These are phyloP conservation scores for Farysia itapuensis DNA, from an alignment of 1,284 basidiomycete genomes.

Conservation along the genomic window DNA sequence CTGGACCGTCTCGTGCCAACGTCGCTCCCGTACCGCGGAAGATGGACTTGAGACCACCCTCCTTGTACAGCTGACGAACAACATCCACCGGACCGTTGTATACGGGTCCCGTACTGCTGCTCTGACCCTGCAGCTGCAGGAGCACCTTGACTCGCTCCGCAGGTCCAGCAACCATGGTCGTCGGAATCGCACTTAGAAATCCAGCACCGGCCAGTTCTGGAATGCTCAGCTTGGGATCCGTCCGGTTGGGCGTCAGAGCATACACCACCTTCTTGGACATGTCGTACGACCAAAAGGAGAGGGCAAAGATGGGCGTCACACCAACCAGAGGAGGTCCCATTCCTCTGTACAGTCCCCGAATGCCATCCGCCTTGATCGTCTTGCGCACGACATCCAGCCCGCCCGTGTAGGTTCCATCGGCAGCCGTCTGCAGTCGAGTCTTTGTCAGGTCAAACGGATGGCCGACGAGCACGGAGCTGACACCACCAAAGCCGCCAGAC, in stretches of 20 bases:
- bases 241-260: slow-evolving; percentile 67
- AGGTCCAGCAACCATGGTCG: slow-evolving; percentile 87
- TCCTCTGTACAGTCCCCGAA: slow-evolving; percentile 91
- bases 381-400: slow-evolving; percentile 91
- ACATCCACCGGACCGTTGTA: slow-evolving; percentile 94
- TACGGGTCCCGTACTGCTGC: slow-evolving; percentile 66
- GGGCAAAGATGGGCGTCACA: slow-evolving; percentile 96
- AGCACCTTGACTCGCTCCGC: slow-evolving; percentile 97
- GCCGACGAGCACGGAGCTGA: slow-evolving; percentile 83
- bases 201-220: slow-evolving; percentile 87
- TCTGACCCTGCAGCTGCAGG: slow-evolving; percentile 87
- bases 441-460: slow-evolving; percentile 98
- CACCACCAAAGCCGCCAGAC: slow-evolving; percentile 83
- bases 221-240: slow-evolving; percentile 70
- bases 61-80: slow-evolving; percentile 84
- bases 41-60: slow-evolving; percentile 88
- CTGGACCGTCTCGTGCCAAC: slow-evolving; percentile 89
- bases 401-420: slow-evolving; percentile 85
- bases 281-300: slow-evolving; percentile 99
- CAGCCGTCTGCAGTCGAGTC: slow-evolving; percentile 86
- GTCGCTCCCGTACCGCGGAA: slow-evolving; percentile 92
- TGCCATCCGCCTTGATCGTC: slow-evolving; percentile 83
- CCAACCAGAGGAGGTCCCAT: slow-evolving; percentile 94
- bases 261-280: slow-evolving; percentile 86
- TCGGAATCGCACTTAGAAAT: slow-evolving; percentile 90